Evolutionary conservation across 805 yeast species (phyloP).

Genomic region (Metschnikowia borealis): DNA sequence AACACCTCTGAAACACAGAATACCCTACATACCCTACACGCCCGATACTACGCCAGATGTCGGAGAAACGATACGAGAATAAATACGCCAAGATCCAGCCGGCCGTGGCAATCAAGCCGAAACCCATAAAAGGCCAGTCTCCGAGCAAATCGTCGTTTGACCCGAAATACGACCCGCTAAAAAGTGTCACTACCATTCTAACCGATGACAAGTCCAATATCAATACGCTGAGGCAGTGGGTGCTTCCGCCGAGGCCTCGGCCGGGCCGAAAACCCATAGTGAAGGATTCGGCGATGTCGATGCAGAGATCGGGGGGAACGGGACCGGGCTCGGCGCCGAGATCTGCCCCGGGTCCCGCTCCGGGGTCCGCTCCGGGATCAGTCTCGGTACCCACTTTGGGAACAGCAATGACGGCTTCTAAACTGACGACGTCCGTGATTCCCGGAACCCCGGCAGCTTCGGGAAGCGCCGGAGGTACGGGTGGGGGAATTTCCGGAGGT

Average conservation of each 20-base stretch:
- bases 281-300: background rate
- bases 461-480: background rate
- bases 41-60: background rate
- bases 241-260: slow-evolving; percentile 79
- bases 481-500: too few relatives aligned
- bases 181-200: slow-evolving; percentile 4
- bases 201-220: slow-evolving; percentile 20
- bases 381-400: background rate
- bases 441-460: too few relatives aligned
- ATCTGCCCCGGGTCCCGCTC: background rate
- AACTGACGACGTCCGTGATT: background rate
- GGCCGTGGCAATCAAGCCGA: slow-evolving; percentile 38
- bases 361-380: background rate
- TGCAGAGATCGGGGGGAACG: too few relatives aligned
- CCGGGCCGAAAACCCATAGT: slow-evolving; percentile 55
- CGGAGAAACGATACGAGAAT: slow-evolving; percentile 2
- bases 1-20: too few relatives aligned
- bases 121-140: slow-evolving; percentile 16
- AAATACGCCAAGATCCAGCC: slow-evolving; percentile 38
- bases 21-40: too few relatives aligned
- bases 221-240: slow-evolving; percentile 76
- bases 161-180: slow-evolving; percentile 17
- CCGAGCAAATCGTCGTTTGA: slow-evolving; percentile 26
- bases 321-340: too few relatives aligned
- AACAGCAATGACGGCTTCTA: background rate